Base-by-base conservation (phyloP, 2,329 filamentous ascomycete genomes). In the Fusarium buharicum region DNA sequence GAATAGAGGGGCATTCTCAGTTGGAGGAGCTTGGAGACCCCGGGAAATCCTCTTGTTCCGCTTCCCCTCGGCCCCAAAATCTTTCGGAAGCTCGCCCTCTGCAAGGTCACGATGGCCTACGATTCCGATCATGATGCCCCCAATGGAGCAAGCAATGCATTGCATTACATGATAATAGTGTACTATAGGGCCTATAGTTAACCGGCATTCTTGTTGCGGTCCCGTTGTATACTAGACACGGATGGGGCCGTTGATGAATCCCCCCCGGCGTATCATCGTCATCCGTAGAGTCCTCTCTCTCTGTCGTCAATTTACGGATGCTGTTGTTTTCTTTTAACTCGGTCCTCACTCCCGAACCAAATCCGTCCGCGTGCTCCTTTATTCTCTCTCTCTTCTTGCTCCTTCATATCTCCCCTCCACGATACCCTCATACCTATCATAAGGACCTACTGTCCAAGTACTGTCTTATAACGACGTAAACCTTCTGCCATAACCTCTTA, bases 31-130 rank as follows among this genome's bases (percentile, higher is more conserved):
- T 61, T 57, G 55, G 54, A 55, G 52, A 54, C 55, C 67, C 73
- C 73, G 73, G 72, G 70, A 75, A 75, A 75, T 75, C 73, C 70
- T 75, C 73, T 75, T 75, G 69, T 60, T 47, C 54, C 64, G 66
- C 67, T 68, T 71, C 69, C 69, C 62, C 66, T 71, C 67, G 69
- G 66, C 66, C 56, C 57, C 54, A 59, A 36, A 40, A 22, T 22
- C 20, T 22, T 22, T 59, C 34, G 28, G 20, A 22, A 22, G 38
- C 43, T 38, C 55, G 51, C 52, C 40, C 41, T 64, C 59, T 13
- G 30, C 27, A 28, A 50, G 64, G 66, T 66, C 64, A 64, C 66
- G 59, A 66, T 61, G 62, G 64, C 48, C 62, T 59, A 38, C 40
- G 46, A 52, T 70, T 58, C 67, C 64, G 67, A 66, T 47, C 13